Base-by-base conservation (phyloP, 371 early-diverging fungal species). In the Dichotomocladium elegans region DNA sequence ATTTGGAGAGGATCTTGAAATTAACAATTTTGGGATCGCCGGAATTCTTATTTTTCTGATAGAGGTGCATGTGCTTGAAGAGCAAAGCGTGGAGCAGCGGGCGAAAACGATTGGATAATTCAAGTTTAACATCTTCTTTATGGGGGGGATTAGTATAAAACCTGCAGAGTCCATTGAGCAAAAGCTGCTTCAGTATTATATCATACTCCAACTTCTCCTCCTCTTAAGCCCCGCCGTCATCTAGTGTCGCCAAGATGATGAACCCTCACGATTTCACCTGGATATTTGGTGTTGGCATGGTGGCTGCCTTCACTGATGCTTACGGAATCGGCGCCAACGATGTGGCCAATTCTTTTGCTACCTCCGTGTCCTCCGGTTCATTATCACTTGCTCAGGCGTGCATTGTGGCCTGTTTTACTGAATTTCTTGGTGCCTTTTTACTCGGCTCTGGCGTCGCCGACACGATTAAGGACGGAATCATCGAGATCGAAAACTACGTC, bases 291-390 rank as follows among this genome's bases (percentile, higher is more conserved):
- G 58, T 92, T 17, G 83, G 81, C 50, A 70, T 90, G 59, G 64
- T 86, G 30, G 74, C 85, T 21, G 80, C 88, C 29, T 82, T 85
- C 54, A 44, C 70, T 22, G 89, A 89, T 57, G 88, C 87, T 27
- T 51, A 56, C 27, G 51, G 87, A 53, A 87, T 89, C 48, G 93
- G 94, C 58, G 92, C 94, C 31, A 94, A 94, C 68, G 94, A 94
- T 70, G 94, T 94, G 10, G 86, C 94, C 61, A 93, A 94, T 61
- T 80, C 90, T 4, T 94, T 92, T 60, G 89, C 93, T 29, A 89
- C 91, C n/a, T 89, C 93, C 14, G 90, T 93, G 41, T 87, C 87
- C 14, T 89, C 93, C 3, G 86, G 89, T 9, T 87, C 94, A 6
- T 57, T 94, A 40, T 83, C 85, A 9, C 64, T 92, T 28, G 56